Evolutionary conservation across 768 basidiomycete genomes (phyloP).

Genomic region (Trametopsis cervina): DNA sequence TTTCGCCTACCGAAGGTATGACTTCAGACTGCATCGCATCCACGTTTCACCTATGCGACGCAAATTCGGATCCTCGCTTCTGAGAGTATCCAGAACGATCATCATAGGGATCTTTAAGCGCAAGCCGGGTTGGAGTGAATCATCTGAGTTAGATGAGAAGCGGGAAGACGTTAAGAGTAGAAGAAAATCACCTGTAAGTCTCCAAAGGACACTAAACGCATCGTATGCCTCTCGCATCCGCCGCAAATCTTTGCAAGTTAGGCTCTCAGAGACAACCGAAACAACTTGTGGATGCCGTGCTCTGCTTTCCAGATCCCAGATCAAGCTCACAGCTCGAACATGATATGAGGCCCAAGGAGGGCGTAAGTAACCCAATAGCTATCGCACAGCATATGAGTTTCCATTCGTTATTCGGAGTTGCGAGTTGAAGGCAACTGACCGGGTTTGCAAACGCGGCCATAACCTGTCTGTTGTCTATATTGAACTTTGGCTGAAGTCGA

Average conservation of each 20-base stretch:
- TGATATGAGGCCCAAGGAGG: conserved; percentile 67
- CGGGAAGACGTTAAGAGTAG: conserved; percentile 1
- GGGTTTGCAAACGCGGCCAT: conserved; percentile 54
- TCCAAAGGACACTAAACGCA: conserved; percentile 91
- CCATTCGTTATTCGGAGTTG: no score
- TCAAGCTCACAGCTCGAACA: conserved; percentile 67
- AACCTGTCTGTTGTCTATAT: conserved; percentile 46
- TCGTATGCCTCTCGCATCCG: conserved; percentile 60
- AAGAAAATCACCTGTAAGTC: conserved; percentile 59
- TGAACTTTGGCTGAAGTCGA: conserved; percentile 43
- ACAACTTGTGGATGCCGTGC: conserved; percentile 61
- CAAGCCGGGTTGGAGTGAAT: conserved; percentile 74
- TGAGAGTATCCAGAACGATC: conserved; percentile 77
- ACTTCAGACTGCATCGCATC: conserved; percentile 93
- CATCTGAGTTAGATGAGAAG: conserved; percentile 46
- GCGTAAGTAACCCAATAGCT: conserved; percentile 71
- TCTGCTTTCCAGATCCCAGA: conserved; percentile 71
- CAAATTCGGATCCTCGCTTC: conserved; percentile 64
- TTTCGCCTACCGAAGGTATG: conserved; percentile 69
- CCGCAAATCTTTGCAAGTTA: conserved; percentile 47
- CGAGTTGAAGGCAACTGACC: conserved; percentile 27
- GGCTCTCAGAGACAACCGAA: conserved; percentile 66
- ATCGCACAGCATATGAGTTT: no score
- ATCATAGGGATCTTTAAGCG: conserved; percentile 81
- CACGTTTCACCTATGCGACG: conserved; percentile 88